Conservation (phyloP, 2,329 filamentous ascomycete species). For the Venturia pyrina region DNA sequence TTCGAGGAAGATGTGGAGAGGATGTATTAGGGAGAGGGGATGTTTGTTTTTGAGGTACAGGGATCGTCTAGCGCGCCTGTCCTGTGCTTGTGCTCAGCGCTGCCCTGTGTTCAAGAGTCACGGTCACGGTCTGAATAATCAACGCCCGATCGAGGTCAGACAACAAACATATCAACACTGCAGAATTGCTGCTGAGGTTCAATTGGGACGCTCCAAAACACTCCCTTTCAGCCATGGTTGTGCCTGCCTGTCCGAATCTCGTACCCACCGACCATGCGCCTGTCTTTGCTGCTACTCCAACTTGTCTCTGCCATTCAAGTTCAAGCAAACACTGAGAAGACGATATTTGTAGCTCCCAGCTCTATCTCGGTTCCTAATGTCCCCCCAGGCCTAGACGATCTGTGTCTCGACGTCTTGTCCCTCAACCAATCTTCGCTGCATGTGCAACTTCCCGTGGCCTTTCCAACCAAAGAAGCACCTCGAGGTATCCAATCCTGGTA, state of each 20-base stretch:
- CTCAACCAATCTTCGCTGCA: constrained; percentile 46
- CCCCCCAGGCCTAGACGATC: constrained; percentile 44
- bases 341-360: constrained; percentile 69
- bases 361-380: constrained; percentile 45
- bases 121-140: not conserved
- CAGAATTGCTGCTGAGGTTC: not conserved
- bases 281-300: not conserved
- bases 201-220: not conserved
- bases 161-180: not conserved
- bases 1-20: not conserved
- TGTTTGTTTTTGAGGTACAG: not conserved
- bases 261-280: not conserved
- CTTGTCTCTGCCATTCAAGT: constrained; percentile 15
- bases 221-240: not conserved
- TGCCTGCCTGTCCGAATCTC: not conserved
- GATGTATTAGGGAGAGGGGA: not conserved
- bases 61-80: not conserved
- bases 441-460: constrained; percentile 55
- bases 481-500: constrained; percentile 66
- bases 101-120: too few species aligned
- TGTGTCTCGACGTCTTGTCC: constrained; percentile 56
- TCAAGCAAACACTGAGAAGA: constrained; percentile 78
- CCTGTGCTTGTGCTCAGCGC: not conserved
- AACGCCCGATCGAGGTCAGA: not conserved
- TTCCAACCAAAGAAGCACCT: constrained; percentile 46